phyloP scores from a whole-genome alignment of 345 rosid species.

The Dimocarpus longan region DNA sequence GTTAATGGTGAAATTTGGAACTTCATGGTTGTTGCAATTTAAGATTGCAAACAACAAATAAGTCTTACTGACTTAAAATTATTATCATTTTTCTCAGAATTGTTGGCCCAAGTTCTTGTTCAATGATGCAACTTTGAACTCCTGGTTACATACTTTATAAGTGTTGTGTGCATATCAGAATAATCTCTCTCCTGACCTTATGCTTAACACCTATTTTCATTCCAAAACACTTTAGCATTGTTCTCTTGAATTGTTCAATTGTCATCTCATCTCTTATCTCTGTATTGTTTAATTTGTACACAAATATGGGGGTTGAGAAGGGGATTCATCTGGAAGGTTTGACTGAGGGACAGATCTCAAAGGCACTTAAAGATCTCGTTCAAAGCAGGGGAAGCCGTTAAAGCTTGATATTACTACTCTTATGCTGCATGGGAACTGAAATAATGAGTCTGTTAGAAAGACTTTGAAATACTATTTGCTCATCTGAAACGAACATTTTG shows the following conservation, averaged over 20 bases:
- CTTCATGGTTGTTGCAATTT: neutral
- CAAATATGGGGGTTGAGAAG: conserved; percentile 77
- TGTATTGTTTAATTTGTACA: conserved; percentile 7
- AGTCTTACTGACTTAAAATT: neutral
- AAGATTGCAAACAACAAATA: neutral
- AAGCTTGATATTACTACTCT: conserved; percentile 41
- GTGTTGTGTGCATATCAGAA: neutral
- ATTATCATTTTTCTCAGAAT: neutral
- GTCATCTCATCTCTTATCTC: neutral
- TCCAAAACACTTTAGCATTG: neutral
- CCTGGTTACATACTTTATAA: neutral
- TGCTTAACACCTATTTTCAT: neutral
- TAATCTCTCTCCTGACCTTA: neutral
- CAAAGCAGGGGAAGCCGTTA: conserved; percentile 49
- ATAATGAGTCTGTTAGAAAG: conserved; percentile 23
- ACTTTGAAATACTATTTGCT: neutral
- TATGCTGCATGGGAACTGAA: conserved; percentile 18
- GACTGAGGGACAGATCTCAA: conserved; percentile 54
- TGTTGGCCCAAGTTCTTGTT: neutral
- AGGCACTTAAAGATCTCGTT: conserved; percentile 66
- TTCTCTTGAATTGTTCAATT: neutral
- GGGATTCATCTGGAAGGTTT: conserved; percentile 64
- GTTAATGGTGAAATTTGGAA: neutral
- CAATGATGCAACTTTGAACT: neutral
- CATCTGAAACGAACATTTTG: neutral